Conservation (phyloP, 306 rosid genomes). For the Dryas octopetala region DNA sequence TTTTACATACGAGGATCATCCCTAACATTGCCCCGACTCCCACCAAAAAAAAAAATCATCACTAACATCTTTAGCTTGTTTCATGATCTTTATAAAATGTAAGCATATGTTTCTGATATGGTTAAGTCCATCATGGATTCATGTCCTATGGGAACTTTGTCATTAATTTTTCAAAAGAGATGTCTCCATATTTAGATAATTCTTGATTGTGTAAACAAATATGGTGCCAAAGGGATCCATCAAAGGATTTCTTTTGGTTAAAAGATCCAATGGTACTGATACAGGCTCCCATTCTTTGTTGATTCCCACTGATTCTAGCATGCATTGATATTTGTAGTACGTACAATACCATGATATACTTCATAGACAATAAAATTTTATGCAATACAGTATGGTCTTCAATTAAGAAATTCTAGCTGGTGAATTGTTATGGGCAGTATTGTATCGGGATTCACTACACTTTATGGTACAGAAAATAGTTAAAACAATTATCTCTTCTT, state of each 20-base stretch:
- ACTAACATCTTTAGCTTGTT: no score
- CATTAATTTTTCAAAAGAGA: not conserved
- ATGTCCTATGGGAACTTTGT: not conserved
- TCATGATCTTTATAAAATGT: no score
- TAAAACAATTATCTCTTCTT: constrained; percentile 6
- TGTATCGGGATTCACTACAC: no score
- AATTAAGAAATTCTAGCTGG: constrained; percentile 16
- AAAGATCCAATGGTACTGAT: not conserved
- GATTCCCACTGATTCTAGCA: not conserved
- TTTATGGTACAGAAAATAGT: not conserved
- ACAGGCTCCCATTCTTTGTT: not conserved
- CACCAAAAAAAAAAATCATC: no score
- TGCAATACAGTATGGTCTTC: not conserved
- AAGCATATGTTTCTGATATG: not conserved
- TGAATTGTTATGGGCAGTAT: not conserved
- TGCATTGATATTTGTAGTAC: not conserved
- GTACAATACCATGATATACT: not conserved
- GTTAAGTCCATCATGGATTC: not conserved
- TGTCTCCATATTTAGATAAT: no score
- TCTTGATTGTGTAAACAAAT: no score
- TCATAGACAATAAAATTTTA: not conserved
- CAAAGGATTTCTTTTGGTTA: not conserved
- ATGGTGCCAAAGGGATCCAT: not conserved
- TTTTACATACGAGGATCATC: not conserved
- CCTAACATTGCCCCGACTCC: no score